Evolutionary conservation across 2,329 filamentous ascomycete species (phyloP).

Genomic region (Fusarium illudens): DNA sequence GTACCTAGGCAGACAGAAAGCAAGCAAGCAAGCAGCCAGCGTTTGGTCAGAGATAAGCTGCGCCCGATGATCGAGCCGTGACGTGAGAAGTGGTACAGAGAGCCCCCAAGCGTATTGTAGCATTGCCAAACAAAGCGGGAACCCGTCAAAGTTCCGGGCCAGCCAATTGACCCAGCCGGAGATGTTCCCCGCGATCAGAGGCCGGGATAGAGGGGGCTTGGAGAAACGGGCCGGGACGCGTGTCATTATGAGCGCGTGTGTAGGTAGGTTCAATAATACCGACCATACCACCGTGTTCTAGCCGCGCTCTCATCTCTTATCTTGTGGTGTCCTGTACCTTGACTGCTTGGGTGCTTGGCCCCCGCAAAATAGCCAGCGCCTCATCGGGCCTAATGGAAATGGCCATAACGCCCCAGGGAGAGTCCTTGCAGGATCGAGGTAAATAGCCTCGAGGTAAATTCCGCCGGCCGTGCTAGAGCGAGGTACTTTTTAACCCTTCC

Average conservation of each 20-base stretch:
- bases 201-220: slow-evolving; percentile 13
- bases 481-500: slow-evolving; percentile 13
- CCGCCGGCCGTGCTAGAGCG: background rate
- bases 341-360: no score
- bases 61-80: slow-evolving; percentile 30
- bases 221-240: slow-evolving; percentile 18
- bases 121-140: background rate
- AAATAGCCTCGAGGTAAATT: slow-evolving; percentile 29
- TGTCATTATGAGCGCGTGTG: slow-evolving; percentile 15
- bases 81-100: slow-evolving; percentile 13
- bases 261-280: background rate
- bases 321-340: background rate
- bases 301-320: background rate
- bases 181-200: slow-evolving; percentile 19
- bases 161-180: background rate
- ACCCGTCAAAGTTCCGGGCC: background rate
- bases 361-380: slow-evolving; percentile 12
- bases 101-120: background rate
- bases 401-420: slow-evolving; percentile 2
- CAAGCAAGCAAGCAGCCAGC: no score
- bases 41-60: background rate
- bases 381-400: slow-evolving; percentile 13
- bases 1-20: background rate
- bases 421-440: slow-evolving; percentile 29
- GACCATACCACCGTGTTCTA: background rate